These are phyloP conservation scores for Irpex sp. DNA, from an alignment of 1,284 basidiomycete species.

Conservation along the genomic window DNA sequence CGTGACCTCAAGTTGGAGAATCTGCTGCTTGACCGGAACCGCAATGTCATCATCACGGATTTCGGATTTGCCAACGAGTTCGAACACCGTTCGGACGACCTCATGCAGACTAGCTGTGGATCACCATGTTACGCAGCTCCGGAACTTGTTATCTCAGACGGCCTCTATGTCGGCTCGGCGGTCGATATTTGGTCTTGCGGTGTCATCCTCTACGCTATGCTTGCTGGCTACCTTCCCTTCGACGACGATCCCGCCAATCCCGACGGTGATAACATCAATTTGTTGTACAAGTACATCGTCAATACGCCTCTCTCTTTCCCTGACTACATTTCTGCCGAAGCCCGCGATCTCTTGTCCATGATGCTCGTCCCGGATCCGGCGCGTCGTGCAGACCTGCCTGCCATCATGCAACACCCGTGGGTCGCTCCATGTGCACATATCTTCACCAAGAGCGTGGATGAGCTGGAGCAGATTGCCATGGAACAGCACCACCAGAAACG, in stretches of 20 bases:
- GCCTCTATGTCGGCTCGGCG: conserved; percentile 96
- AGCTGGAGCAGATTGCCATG: conserved; percentile 78
- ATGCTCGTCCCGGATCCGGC: conserved; percentile 88
- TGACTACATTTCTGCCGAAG: conserved; percentile 83
- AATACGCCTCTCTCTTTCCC: conserved; percentile 94
- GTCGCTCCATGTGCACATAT: conserved; percentile 60
- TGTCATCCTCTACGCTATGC: conserved; percentile 99
- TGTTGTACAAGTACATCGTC: conserved; percentile 99
- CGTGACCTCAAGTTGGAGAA: conserved; percentile 99
- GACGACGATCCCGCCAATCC: conserved; percentile 99
- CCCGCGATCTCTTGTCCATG: conserved; percentile 68
- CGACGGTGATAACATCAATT: conserved; percentile 98
- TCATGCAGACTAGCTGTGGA: conserved; percentile 99
- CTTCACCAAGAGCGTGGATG: conserved; percentile 73
- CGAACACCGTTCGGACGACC: conserved; percentile 86
- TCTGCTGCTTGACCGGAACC: conserved; percentile 91
- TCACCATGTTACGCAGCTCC: conserved; percentile 98
- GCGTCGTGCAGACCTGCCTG: conserved; percentile 68
- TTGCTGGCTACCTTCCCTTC: conserved; percentile 98
- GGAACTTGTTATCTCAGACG: conserved; percentile 98
- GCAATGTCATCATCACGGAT: conserved; percentile 99
- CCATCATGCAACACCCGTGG: conserved; percentile 86
- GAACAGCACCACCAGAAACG: conserved; percentile 85
- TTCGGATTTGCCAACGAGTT: conserved; percentile 99
- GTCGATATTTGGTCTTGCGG: conserved; percentile 99